phyloP scores from a whole-genome alignment of 2,329 filamentous ascomycete genomes.

The Venturia carpophila region DNA sequence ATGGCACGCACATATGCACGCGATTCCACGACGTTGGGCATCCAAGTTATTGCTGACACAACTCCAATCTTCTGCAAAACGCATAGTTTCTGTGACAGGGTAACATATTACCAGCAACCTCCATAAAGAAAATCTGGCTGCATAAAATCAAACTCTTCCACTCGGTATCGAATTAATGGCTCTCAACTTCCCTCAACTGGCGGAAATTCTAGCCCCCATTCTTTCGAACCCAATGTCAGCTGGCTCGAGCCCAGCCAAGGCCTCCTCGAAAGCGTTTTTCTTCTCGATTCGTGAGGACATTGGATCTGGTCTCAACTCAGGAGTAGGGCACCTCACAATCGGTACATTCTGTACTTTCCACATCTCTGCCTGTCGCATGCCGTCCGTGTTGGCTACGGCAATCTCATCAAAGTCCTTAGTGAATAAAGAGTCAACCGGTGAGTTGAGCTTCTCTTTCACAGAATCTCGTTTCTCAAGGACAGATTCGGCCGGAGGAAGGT shows the following conservation, averaged over 20 bases:
- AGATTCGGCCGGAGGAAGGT: slow-evolving; percentile 23
- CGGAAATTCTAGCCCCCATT: slow-evolving; percentile 14
- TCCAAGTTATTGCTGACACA: too few relatives aligned
- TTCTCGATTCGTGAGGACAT: slow-evolving; percentile 28
- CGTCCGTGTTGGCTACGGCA: background rate
- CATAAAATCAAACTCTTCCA: background rate
- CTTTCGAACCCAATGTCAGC: slow-evolving; percentile 7
- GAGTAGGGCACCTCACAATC: slow-evolving; percentile 25
- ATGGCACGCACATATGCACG: too few relatives aligned
- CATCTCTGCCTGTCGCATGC: background rate
- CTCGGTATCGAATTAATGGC: background rate
- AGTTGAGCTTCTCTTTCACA: slow-evolving; percentile 28
- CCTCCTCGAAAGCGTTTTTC: slow-evolving; percentile 11
- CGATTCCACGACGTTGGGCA: too few relatives aligned
- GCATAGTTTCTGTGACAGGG: too few relatives aligned
- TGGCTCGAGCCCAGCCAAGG: slow-evolving; percentile 24
- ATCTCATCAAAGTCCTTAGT: slow-evolving; percentile 1
- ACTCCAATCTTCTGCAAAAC: too few relatives aligned
- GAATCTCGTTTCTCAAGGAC: slow-evolving; percentile 26
- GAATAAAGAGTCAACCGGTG: slow-evolving; percentile 21
- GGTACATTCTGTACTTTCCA: slow-evolving; percentile 16
- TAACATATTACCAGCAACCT: too few relatives aligned
- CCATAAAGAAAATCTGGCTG: too few relatives aligned
- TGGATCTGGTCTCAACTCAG: slow-evolving; percentile 30
- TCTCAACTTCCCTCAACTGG: background rate